A percentile compares a stretch with the other conserved stretches of the same genome.
Evolutionary conservation across 495 filamentous ascomycete genomes (phyloP).

Genomic region (Aspergillus mulundensis): DNA sequence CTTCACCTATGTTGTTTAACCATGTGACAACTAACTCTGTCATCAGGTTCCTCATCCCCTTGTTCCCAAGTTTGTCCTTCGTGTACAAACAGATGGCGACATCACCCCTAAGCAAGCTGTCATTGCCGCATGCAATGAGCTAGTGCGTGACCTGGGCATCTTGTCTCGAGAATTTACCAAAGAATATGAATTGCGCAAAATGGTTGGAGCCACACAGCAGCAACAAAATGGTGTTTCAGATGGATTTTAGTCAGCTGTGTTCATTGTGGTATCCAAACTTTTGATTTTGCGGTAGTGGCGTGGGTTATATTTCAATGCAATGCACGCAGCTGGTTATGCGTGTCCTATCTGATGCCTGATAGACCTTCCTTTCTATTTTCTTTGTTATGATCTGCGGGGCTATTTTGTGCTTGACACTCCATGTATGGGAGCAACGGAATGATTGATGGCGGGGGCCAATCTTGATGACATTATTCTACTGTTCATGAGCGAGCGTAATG

Average conservation of each 20-base stretch:
- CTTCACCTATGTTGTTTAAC: conserved; percentile 10
- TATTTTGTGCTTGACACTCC: neutral
- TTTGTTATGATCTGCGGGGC: conserved; percentile 5
- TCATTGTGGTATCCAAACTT: neutral
- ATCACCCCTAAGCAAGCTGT: conserved; percentile 84
- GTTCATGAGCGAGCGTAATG: neutral
- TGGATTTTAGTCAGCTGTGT: conserved; percentile 8
- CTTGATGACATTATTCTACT: neutral
- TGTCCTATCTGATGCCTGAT: neutral
- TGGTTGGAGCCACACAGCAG: conserved; percentile 59
- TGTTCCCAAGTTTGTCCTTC: conserved; percentile 78
- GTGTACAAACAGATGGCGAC: conserved; percentile 86
- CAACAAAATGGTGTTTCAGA: conserved; percentile 34
- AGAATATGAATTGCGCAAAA: conserved; percentile 90
- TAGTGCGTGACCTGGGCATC: conserved; percentile 71
- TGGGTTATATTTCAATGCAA: neutral
- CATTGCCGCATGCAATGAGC: conserved; percentile 67
- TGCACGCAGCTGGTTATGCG: conserved; percentile 22
- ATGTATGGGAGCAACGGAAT: conserved; percentile 10
- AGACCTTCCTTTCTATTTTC: neutral
- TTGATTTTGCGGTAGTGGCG: neutral
- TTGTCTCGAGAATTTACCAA: conserved; percentile 87
- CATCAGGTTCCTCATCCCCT: conserved; percentile 73
- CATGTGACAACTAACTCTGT: neutral
- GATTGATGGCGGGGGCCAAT: neutral